phyloP scores from a whole-genome alignment of 345 rosid genomes.

The Cardamine occulta region DNA sequence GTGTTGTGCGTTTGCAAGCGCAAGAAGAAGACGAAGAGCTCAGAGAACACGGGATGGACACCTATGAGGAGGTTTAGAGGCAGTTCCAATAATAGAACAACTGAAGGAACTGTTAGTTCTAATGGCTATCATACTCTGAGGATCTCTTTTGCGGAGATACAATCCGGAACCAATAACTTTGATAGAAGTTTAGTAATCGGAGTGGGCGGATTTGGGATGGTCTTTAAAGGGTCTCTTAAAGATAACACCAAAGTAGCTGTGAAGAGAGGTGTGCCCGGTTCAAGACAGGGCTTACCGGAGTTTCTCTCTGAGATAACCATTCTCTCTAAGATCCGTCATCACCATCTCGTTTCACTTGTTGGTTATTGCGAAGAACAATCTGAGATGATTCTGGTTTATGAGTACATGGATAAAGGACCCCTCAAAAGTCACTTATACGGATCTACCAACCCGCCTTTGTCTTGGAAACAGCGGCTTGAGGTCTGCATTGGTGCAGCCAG shows the following conservation, averaged over 20 bases:
- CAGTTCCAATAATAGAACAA: conserved; percentile 69
- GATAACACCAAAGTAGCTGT: conserved; percentile 85
- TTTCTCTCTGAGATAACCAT: conserved; percentile 86
- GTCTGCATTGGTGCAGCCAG: conserved; percentile 93
- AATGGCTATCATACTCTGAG: conserved; percentile 67
- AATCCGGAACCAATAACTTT: conserved; percentile 76
- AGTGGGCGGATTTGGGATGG: conserved; percentile 96
- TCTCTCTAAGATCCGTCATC: conserved; percentile 84
- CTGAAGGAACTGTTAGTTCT: conserved; percentile 66
- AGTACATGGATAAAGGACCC: conserved; percentile 95
- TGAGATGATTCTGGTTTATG: conserved; percentile 91
- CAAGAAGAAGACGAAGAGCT: conserved; percentile 48
- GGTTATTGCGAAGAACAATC: conserved; percentile 96
- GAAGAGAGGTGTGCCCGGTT: conserved; percentile 87
- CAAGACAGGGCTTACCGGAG: conserved; percentile 96
- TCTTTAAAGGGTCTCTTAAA: conserved; percentile 76
- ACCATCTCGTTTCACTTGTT: conserved; percentile 90
- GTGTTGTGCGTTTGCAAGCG: conserved; percentile 47
- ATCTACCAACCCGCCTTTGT: conserved; percentile 55
- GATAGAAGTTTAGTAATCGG: conserved; percentile 72
- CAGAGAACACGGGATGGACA: conserved; percentile 83
- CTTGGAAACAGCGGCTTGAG: conserved; percentile 95
- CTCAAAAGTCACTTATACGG: conserved; percentile 84
- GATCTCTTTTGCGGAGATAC: conserved; percentile 78
- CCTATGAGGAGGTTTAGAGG: conserved; percentile 75